Base-by-base conservation (phyloP, 2,329 filamentous ascomycete genomes). In the Orbilia oligospora region DNA sequence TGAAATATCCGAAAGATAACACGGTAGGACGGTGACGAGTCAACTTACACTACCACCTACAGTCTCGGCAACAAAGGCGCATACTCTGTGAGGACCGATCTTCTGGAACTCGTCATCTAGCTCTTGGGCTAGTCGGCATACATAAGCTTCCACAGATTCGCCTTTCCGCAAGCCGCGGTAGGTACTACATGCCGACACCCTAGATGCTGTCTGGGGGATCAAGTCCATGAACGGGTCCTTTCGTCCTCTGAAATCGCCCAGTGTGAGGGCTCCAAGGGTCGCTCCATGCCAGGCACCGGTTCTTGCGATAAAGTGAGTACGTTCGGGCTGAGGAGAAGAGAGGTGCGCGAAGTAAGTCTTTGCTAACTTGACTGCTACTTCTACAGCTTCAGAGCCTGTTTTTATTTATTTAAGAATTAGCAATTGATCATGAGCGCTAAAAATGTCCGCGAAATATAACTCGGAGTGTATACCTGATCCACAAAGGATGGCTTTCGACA, bases 51-150 rank as follows among this genome's bases (percentile, higher is more conserved):
- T 49, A 14, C 46, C 46, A 22, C 46, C 46, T n/a, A 49, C 46
- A 24, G 46, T 49, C 46, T 49, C 46, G 14, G 46, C 46, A 6
- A 49, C 46, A 24, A 49, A 49, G 20, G 46, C 46, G 9, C 89
- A 91, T 0, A 94, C 90, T 0, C 86, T 91, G 0, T 86, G 91
- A 89, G 2, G 91, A 90, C 1, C 91, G 91, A 8, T 92, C 91
- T 0, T 94, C 87, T 0, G 92, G 90, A 94, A 93, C 80, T 92
- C 90, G 1, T 84, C 86, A 6, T 93, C 91, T 1, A 94, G 85
- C 82, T 94, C 91, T 2, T 87, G 83, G 0, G 88, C 88, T 9
- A 93, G 85, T 18, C 89, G 86, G 0, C 83, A 82, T 0, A 92
- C 88, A 76, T 93, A 94, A 0, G 87, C 85, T 1, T 85, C 85